Base-by-base conservation (phyloP, 2,329 filamentous ascomycete genomes). In the Sclerotinia borealis region DNA sequence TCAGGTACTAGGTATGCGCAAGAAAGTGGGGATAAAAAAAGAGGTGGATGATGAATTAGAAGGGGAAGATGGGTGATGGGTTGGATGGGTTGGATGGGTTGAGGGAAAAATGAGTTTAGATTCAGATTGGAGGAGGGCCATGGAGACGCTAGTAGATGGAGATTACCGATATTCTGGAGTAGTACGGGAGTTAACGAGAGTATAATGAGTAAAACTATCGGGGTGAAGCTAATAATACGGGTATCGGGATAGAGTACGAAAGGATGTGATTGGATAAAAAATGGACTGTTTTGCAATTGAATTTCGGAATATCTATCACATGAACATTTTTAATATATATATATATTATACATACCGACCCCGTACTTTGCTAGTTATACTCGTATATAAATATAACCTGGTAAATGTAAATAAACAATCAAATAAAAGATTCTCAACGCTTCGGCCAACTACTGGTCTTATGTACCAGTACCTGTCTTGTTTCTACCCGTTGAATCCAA, bases 1-100 rank as follows among this genome's bases (percentile, higher is more conserved):
- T 55, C 36, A 55, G 52, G 52, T 41, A 55, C 51, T 55, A 37
- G 36, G 25, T 41, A 58, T 58, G 59, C 64, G 59, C 63, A 60
- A 54, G 59, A 55, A 61, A 61, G 59, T 61, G 59, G 59, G 49
- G 59, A 61, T 36, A 25, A 4, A 19, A 39, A 27, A 51, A 52
- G 37, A 61, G 49, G 47, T 52, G 47, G 58, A 61, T 61, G 47
- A 39, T 52, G 37, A 61, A 37, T 49, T 22, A 55, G 43, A 47
- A 47, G 34, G 41, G 31, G 17, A 45, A 47, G 29, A 29, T 25
- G 17, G 37, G 45, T 25, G 37, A 39, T 17, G 52, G 37, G 25
- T 25, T 25, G 51, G 37, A 15, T 8, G 37, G 27, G 31, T 17
- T 22, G 31, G 39, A 61, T 31, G 58, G 31, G 36, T 7, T 13